Evolutionary conservation across 768 basidiomycete species (phyloP), one percentile per base, ranked within the genome.

Genomic region (Suillus spraguei): DNA sequence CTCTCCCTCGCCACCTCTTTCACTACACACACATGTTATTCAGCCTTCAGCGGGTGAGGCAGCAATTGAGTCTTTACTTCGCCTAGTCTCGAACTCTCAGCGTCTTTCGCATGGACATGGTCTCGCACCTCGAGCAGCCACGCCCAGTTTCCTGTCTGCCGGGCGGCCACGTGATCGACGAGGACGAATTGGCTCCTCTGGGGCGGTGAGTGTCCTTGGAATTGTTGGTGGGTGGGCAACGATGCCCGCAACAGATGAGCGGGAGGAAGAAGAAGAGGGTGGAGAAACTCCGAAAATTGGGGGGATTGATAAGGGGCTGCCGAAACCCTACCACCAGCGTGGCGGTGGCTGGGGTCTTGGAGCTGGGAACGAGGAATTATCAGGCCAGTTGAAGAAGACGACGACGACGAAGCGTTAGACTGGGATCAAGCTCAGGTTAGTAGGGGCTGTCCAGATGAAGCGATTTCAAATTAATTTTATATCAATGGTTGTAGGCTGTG

Each of bases 291-390:
- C 85, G 42, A 77, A 81, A 67, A 70, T 78, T 68, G 74, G 81
- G 53, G 83, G 84, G 69, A 80, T 91, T 59, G 74, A 76, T 2
- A 59, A 64, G 32, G 65, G 65, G 1, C 60, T 42, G 42, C 33
- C 54, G 47, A 52, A 55, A 20, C 33, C 62, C 13, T 63, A 64
- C 46, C 75, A 69, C 9, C 74, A 68, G 22, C 77, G 82, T 44
- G 82, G 80, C n/a, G 88, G 89, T 14, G 90, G 90, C 16, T 92
- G 90, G 90, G 91, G 89, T 3, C 77, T 91, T 2, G 91, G 88
- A 8, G 83, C 78, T 6, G 85, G 85, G 33, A 80, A 85, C 64
- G 84, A 85, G 60, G 86, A 85, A 71, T 68, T 24, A 74, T 67
- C 17, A 84, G 79, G 68, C 75, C 77, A 24, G 77, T 75, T 24